Base-by-base conservation (phyloP, 1,284 basidiomycete genomes). In the Pseudozyma sp. region DNA sequence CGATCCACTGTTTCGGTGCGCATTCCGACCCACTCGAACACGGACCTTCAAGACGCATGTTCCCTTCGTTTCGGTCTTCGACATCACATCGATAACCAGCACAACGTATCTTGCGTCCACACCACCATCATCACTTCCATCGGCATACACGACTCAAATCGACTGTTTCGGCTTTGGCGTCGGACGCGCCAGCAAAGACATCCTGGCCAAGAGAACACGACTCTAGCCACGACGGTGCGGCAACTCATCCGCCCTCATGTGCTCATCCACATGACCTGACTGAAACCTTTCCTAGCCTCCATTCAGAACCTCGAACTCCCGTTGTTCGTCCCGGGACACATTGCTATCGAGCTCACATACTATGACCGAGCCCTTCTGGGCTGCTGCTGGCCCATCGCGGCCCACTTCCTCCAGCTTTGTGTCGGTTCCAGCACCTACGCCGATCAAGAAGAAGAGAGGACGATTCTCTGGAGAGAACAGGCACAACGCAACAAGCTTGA, bases 361-460 rank as follows among this genome's bases (percentile, higher is more conserved):
- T 30, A 66, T 62, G 65, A 48, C 65, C 14, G 65, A 57, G 30
- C 42, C 68, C 9, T 65, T 34, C 17, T 61, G 68, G 56, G 58
- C 68, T 40, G 57, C 62, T 13, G 62, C 68, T 3, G 68, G 68
- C 8, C 62, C 68, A 19, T 70, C 68, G 11, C 39, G 59, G 37
- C 55, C 66, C 5, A 63, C 66, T 4, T n/a, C 59, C n/a, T 57
- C 59, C 13, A 65, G 57, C 48, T 66, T 62, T 35, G 63, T 53
- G 13, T 39, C 55, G 9, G 40, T 31, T 5, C 49, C 69, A n/a
- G 34, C 46, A 35, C 48, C 60, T 14, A 10, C 47, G 2, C 29
- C 19, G 2, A 43, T 43, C 40, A 73, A 68, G 31, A 73, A 68
- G 56, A 73, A 73, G 44, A 54, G 70, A 8, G 61, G 57, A 9